Evolutionary conservation across 2,329 filamentous ascomycete genomes (phyloP).

Genomic region (Sclerotinia subarctica): DNA sequence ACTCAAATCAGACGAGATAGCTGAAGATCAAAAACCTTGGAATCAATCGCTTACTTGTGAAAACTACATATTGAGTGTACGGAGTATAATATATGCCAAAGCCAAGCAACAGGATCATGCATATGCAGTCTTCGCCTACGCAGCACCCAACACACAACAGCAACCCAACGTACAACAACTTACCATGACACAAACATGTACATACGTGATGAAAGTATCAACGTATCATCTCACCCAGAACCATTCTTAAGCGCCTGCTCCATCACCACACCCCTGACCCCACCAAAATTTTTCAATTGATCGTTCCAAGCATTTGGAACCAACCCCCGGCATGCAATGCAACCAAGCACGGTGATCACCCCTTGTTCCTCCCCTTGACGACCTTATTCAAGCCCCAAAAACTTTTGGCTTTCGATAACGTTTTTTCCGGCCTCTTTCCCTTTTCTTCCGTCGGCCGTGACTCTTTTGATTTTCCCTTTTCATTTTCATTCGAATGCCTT

Average conservation of each 20-base stretch:
- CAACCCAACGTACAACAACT: background rate
- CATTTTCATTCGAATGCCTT: background rate
- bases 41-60: background rate
- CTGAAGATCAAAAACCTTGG: background rate
- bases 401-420: slow-evolving; percentile 19
- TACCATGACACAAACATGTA: background rate
- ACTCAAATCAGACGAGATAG: background rate
- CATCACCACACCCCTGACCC: background rate
- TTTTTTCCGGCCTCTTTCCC: slow-evolving; percentile 16
- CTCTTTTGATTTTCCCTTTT: background rate
- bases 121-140: slow-evolving; percentile 2
- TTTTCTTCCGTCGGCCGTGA: slow-evolving; percentile 12
- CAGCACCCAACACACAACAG: background rate
- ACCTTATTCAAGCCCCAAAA: slow-evolving; percentile 19
- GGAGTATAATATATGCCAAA: background rate
- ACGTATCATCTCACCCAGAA: slow-evolving; percentile 2
- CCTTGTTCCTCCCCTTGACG: slow-evolving; percentile 11
- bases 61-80: background rate
- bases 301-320: slow-evolving; percentile 20
- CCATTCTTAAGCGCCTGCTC: background rate
- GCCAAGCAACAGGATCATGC: slow-evolving; percentile 3
- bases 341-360: background rate
- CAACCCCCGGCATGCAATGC: slow-evolving; percentile 11
- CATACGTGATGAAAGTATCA: background rate
- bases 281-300: background rate